Evolutionary conservation across 306 rosid species (phyloP).

Genomic region (Carpinus viminea): DNA sequence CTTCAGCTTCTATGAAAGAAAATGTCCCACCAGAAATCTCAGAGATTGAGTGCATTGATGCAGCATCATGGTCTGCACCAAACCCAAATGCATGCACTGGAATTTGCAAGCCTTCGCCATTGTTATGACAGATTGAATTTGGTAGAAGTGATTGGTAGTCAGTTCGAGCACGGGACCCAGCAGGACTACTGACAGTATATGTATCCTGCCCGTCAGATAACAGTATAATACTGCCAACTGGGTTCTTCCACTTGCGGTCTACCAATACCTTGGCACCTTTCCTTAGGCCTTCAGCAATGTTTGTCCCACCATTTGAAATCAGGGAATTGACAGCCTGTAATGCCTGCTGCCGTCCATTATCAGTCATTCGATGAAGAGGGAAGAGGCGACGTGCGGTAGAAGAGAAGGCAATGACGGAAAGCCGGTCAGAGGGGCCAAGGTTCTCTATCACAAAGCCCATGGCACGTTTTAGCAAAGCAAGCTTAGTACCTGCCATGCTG

Average conservation of each 20-base stretch:
- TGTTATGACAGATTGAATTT: constrained; percentile 47
- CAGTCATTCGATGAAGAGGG: constrained; percentile 83
- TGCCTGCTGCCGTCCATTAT: constrained; percentile 72
- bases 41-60: constrained; percentile 76
- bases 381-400: constrained; percentile 81
- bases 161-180: constrained; percentile 34
- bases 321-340: constrained; percentile 72
- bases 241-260: constrained; percentile 81
- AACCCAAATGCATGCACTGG: constrained; percentile 94
- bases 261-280: constrained; percentile 83
- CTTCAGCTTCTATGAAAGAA: constrained; percentile 87
- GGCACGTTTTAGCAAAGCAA: constrained; percentile 79
- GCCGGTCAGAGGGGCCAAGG: constrained; percentile 82
- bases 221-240: constrained; percentile 81
- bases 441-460: constrained; percentile 94
- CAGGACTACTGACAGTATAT: constrained; percentile 33
- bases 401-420: constrained; percentile 82
- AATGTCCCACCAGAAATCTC: constrained; percentile 93
- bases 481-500: constrained; percentile 97
- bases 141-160: constrained; percentile 72
- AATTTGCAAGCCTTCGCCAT: constrained; percentile 52
- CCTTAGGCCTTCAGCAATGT: constrained; percentile 77
- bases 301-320: constrained; percentile 76
- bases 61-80: constrained; percentile 87
- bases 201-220: constrained; percentile 97